These are phyloP conservation scores for Exophiala mesophila DNA, from an alignment of 2,329 filamentous ascomycete species.

Conservation along the genomic window DNA sequence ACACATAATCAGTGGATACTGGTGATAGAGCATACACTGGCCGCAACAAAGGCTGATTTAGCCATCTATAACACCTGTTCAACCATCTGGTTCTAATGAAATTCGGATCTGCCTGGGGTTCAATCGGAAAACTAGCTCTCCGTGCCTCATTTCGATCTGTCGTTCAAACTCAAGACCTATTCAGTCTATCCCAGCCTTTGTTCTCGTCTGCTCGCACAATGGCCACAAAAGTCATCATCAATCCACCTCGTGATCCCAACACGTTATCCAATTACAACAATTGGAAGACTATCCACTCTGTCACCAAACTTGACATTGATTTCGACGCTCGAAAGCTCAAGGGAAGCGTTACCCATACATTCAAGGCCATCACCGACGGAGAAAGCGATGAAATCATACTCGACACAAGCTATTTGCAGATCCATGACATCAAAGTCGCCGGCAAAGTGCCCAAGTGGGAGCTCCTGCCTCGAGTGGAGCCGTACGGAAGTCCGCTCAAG, in stretches of 20 bases:
- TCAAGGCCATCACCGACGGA: slow-evolving; percentile 71
- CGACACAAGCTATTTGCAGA: slow-evolving; percentile 78
- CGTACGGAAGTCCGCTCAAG: slow-evolving; percentile 54
- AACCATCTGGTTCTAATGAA: too few relatives aligned
- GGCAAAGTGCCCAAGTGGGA: slow-evolving; percentile 63
- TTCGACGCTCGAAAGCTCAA: slow-evolving; percentile 73
- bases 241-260: slow-evolving; percentile 68
- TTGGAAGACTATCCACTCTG: slow-evolving; percentile 79
- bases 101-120: too few relatives aligned
- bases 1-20: too few relatives aligned
- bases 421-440: slow-evolving; percentile 67
- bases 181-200: slow-evolving; percentile 3
- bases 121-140: too few relatives aligned
- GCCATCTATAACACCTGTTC: too few relatives aligned
- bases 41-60: too few relatives aligned
- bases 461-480: slow-evolving; percentile 63
- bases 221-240: slow-evolving; percentile 38
- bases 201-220: slow-evolving; percentile 15
- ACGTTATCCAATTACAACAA: slow-evolving; percentile 88
- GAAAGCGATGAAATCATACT: slow-evolving; percentile 73
- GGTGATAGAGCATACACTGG: too few relatives aligned
- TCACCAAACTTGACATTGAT: slow-evolving; percentile 73
- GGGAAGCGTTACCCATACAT: slow-evolving; percentile 69
- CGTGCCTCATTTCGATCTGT: too few relatives aligned
- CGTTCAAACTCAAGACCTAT: not conserved